Percentiles rank a stretch among this genome's conserved stretches.
Evolutionary conservation across 495 filamentous ascomycete genomes (phyloP).

Genomic region (Diplogelasinospora grovesii): DNA sequence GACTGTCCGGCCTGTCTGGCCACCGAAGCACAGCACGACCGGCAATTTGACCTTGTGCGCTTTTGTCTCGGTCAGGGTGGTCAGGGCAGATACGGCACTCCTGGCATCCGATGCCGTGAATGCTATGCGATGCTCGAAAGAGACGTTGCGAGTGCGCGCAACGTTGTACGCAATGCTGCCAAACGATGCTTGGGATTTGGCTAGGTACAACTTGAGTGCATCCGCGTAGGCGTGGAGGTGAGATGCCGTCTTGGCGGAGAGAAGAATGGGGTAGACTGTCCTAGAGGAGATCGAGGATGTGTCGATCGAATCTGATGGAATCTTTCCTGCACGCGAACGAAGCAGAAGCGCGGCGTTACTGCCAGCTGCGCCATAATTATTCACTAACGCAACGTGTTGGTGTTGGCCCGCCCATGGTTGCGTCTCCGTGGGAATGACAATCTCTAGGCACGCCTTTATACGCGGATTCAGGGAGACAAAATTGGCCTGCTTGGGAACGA

Average conservation of each 20-base stretch:
- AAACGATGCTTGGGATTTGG: not conserved
- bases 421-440: too few species aligned
- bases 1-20: slow-evolving; percentile 34
- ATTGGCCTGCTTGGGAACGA: not conserved
- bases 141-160: not conserved
- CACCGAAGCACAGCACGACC: slow-evolving; percentile 44
- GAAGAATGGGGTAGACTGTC: too few species aligned
- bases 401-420: too few species aligned
- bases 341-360: slow-evolving; percentile 42
- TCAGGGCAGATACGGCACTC: not conserved
- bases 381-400: slow-evolving; percentile 47
- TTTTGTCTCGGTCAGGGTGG: not conserved
- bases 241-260: too few species aligned
- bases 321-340: slow-evolving; percentile 6
- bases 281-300: too few species aligned
- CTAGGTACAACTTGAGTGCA: not conserved
- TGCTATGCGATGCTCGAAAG: not conserved
- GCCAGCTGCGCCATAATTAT: slow-evolving; percentile 48
- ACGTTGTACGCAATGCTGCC: not conserved
- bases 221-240: too few species aligned
- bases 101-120: too few species aligned
- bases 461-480: not conserved
- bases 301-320: too few species aligned
- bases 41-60: slow-evolving; percentile 4
- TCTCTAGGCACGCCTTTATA: too few species aligned